These are phyloP conservation scores for Neurospora pannonica DNA, from an alignment of 495 filamentous ascomycete species.

Conservation along the genomic window DNA sequence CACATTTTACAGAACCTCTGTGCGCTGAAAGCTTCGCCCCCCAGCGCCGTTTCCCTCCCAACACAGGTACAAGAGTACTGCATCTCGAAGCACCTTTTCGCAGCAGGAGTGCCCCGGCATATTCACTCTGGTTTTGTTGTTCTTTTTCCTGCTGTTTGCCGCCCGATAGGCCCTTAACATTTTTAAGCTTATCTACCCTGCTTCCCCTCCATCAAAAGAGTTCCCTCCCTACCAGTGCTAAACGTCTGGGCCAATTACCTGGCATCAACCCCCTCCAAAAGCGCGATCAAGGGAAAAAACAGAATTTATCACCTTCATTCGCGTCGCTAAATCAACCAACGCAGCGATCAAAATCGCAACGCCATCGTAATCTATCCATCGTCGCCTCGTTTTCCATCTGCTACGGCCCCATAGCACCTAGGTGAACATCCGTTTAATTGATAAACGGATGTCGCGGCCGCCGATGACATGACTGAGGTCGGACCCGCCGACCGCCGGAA, in stretches of 20 bases:
- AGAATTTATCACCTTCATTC: slow-evolving; percentile 23
- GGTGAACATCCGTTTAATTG: slow-evolving; percentile 40
- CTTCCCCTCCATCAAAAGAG: neutral
- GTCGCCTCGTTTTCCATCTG: slow-evolving; percentile 23
- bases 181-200: slow-evolving; percentile 9
- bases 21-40: neutral
- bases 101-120: neutral
- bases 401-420: slow-evolving; percentile 20
- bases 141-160: slow-evolving; percentile 9
- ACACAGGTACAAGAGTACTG: slow-evolving; percentile 1
- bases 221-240: neutral
- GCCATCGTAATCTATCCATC: slow-evolving; percentile 61
- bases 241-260: neutral
- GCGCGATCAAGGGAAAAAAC: slow-evolving; percentile 10
- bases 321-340: slow-evolving; percentile 18
- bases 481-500: slow-evolving; percentile 43
- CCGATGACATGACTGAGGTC: slow-evolving; percentile 51
- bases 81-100: slow-evolving; percentile 4
- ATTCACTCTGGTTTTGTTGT: slow-evolving; percentile 1
- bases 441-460: slow-evolving; percentile 50
- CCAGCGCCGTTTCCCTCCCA: neutral
- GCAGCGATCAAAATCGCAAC: slow-evolving; percentile 41
- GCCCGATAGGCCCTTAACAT: slow-evolving; percentile 18
- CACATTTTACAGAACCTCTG: slow-evolving; percentile 28
- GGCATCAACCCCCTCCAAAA: neutral